Conservation (phyloP, 352 stramenopile species). For the Stramenopiles sp. region DNA sequence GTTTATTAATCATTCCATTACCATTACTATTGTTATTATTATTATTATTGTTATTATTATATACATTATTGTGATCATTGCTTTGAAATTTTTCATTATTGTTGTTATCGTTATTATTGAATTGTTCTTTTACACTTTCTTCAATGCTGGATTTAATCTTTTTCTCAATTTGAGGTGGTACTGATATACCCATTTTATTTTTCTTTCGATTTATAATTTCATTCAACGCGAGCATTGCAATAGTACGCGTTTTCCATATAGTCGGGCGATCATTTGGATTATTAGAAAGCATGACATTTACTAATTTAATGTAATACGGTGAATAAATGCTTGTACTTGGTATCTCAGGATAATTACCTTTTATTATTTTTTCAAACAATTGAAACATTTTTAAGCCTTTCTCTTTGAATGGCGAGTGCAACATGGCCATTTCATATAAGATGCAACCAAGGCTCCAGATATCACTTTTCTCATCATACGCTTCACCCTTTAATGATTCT, state of each 20-base stretch:
- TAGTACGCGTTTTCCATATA: background rate
- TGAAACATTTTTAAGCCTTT: constrained; percentile 65
- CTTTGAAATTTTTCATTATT: background rate
- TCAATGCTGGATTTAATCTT: background rate
- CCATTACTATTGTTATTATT: background rate
- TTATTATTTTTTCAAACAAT: constrained; percentile 47
- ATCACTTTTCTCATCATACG: constrained; percentile 83
- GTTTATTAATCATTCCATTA: background rate
- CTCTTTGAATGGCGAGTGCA: constrained; percentile 74
- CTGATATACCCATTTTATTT: background rate
- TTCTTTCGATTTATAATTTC: background rate
- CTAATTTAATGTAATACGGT: background rate
- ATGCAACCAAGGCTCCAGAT: constrained; percentile 83
- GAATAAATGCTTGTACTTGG: background rate
- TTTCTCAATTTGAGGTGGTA: background rate
- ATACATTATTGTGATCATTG: background rate
- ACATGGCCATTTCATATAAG: constrained; percentile 79
- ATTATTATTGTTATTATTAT: background rate
- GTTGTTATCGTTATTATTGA: background rate
- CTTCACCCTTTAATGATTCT: constrained; percentile 70
- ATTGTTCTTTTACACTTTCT: background rate
- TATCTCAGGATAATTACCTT: background rate
- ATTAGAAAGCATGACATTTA: background rate
- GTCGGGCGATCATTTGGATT: background rate
- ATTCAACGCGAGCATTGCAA: background rate